These are phyloP conservation scores for Mycoemilia scoparia DNA, from an alignment of 192 early-diverging fungal genomes.

Conservation along the genomic window DNA sequence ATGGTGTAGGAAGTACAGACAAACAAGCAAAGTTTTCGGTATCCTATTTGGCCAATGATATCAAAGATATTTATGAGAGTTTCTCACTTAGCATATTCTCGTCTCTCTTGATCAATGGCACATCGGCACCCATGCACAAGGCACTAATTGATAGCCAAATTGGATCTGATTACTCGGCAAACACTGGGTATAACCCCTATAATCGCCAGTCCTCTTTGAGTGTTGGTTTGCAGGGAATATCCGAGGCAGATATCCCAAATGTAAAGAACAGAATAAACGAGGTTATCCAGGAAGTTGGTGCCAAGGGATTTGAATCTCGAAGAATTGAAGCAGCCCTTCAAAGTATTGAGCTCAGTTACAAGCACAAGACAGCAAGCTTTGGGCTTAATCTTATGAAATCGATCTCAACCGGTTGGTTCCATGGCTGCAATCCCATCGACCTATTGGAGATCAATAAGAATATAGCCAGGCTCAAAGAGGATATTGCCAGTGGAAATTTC, in stretches of 20 bases:
- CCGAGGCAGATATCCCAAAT: conserved; percentile 35
- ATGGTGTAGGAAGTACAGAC: conserved; percentile 30
- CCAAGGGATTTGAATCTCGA: conserved; percentile 58
- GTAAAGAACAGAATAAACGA: conserved; percentile 49
- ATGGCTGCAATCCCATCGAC: conserved; percentile 69
- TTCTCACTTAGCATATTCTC: conserved; percentile 67
- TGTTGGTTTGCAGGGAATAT: conserved; percentile 78
- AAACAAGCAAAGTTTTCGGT: conserved; percentile 66
- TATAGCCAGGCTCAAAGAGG: conserved; percentile 47
- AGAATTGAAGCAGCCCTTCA: conserved; percentile 74
- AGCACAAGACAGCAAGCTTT: conserved; percentile 79
- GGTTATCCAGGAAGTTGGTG: conserved; percentile 44
- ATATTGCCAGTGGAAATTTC: conserved; percentile 35
- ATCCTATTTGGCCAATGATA: conserved; percentile 53
- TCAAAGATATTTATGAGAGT: conserved; percentile 62
- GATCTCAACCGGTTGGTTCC: conserved; percentile 68
- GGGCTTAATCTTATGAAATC: conserved; percentile 65
- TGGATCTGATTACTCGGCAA: conserved; percentile 74
- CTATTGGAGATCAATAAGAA: conserved; percentile 62
- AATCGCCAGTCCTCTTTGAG: conserved; percentile 42
- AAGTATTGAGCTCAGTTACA: conserved; percentile 71
- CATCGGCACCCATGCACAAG: conserved; percentile 84
- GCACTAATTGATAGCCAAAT: conserved; percentile 79
- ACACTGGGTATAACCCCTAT: conserved; percentile 72
- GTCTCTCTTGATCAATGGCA: conserved; percentile 65